Base-by-base conservation (phyloP, 495 filamentous ascomycete species). In the Aspergillus affinis region DNA sequence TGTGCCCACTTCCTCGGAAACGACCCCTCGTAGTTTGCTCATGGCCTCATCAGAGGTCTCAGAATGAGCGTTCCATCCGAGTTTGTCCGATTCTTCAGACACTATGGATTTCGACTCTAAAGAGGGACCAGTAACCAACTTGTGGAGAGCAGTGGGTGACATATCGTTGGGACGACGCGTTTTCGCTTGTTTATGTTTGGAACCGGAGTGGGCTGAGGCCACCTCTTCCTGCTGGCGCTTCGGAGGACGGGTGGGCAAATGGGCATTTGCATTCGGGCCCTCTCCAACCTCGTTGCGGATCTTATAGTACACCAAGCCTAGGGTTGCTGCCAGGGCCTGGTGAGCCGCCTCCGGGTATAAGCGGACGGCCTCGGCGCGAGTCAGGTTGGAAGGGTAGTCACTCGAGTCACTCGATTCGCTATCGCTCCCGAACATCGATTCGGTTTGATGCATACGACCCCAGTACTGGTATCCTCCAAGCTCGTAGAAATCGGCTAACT, bases 211-310 rank as follows among this genome's bases (percentile, higher is more conserved):
- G 5, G 64, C 63, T 0, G 72, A 75, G 29, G 64, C 66, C n/a
- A 70, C 58, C 0, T 76, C 75, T 21, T 75, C 74, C 50, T 70
- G 74, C 46, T 72, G 71, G 30, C 74, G 69, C 62, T 78, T 78
- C 2, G 69, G 67, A 12, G 75, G 69, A 21, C 73, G 69, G 36
- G 36, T 10, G 36, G 36, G 19, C 55, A 55, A 23, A 71, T 60
- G 4, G 54, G 69, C 4, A 65, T 67, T 65, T 0, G 69, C 4
- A 65, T 67, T 65, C 1, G 66, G 70, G 2, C 69, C 70, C 30
- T 76, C 75, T 0, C 75, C 74, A 6, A 74, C 71, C 54, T 76
- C 72, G 44, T 78, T 78, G 9, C 74, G 74, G 44, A 78, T 78
- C 61, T 76, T 76, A 58, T 74, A 75, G 57, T 76, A 78, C 3